Percentiles rank a stretch among this genome's conserved stretches.
Evolutionary conservation across 2,329 filamentous ascomycete species (phyloP).

Genomic region (Fusarium mexicanum): DNA sequence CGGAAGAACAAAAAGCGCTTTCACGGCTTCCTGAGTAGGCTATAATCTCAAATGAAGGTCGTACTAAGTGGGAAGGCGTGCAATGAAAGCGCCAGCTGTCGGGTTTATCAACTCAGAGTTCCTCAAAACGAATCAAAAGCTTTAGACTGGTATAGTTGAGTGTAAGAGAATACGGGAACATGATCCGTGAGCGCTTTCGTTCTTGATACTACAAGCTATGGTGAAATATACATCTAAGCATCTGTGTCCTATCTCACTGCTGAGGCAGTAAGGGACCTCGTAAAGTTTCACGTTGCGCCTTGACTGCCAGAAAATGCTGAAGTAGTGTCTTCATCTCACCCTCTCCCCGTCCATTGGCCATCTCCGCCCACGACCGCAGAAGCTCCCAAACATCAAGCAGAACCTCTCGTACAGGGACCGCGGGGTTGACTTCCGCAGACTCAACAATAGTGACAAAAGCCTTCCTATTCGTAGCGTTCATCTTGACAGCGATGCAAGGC

Average conservation of each 20-base stretch:
- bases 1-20: too few species aligned
- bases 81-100: too few species aligned
- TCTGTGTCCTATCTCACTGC: too few species aligned
- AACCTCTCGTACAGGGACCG: background rate
- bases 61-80: too few species aligned
- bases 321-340: background rate
- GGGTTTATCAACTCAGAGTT: too few species aligned
- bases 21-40: too few species aligned
- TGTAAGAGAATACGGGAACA: fast-evolving
- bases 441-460: background rate
- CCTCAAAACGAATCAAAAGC: background rate
- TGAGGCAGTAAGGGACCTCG: too few species aligned
- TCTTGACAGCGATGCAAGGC: background rate
- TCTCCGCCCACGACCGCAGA: background rate
- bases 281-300: too few species aligned
- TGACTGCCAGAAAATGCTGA: background rate
- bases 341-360: fast-evolving
- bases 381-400: background rate
- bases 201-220: too few species aligned
- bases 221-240: background rate
- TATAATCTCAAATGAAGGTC: too few species aligned
- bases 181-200: fast-evolving
- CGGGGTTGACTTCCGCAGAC: too few species aligned
- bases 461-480: background rate
- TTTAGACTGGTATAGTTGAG: too few species aligned